Percentiles rank a stretch among this genome's conserved stretches.
Evolutionary conservation across 2,329 filamentous ascomycete species (phyloP).

Genomic region (Eutypella sp.): DNA sequence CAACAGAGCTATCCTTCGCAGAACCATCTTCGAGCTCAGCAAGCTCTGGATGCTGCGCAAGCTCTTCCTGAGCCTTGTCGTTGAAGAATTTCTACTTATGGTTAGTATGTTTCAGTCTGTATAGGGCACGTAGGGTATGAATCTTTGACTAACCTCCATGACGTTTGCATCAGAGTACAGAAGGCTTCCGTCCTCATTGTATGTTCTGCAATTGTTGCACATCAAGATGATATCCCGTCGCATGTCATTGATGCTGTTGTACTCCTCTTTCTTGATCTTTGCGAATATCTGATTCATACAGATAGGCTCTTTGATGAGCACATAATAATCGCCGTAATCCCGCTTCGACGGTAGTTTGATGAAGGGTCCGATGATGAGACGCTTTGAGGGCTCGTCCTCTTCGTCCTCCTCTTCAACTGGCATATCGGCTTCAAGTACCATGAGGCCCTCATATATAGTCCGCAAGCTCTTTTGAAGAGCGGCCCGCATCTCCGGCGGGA

Average conservation of each 20-base stretch:
- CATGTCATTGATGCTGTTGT: conserved; percentile 75
- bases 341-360: conserved; percentile 84
- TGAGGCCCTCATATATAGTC: conserved; percentile 71
- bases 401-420: conserved; percentile 51
- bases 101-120: conserved; percentile 27
- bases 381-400: conserved; percentile 56
- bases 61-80: conserved; percentile 46
- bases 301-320: conserved; percentile 87
- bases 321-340: conserved; percentile 91
- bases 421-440: conserved; percentile 78
- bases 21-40: conserved; percentile 48
- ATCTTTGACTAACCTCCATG: conserved; percentile 68
- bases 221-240: conserved; percentile 76
- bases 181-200: conserved; percentile 93
- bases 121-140: not conserved
- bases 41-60: conserved; percentile 51
- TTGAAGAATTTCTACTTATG: conserved; percentile 50
- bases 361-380: conserved; percentile 89
- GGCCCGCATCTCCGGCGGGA: conserved; percentile 65
- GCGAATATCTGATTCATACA: conserved; percentile 93
- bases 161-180: conserved; percentile 88
- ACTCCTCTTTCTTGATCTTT: conserved; percentile 95
- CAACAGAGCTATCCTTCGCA: conserved; percentile 35
- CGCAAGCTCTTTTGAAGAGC: conserved; percentile 77
- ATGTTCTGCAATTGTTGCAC: conserved; percentile 87